Evolutionary conservation across 495 filamentous ascomycete genomes (phyloP).

Genomic region (Trichoderma gamsii): DNA sequence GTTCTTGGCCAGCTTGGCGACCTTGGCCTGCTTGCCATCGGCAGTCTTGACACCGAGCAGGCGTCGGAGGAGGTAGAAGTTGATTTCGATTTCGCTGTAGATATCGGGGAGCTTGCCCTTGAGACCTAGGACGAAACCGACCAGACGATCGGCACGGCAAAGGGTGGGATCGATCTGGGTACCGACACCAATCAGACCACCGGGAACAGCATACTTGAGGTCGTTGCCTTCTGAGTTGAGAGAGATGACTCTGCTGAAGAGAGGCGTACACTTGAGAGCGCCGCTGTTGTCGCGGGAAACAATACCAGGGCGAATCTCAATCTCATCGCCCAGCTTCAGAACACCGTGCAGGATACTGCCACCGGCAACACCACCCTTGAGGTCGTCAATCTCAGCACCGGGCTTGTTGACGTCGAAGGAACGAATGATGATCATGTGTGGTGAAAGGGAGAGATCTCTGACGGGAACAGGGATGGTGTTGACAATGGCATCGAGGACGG

Average conservation of each 20-base stretch:
- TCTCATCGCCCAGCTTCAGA: constrained; percentile 91
- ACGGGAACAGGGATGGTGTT: constrained; percentile 86
- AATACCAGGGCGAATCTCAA: constrained; percentile 95
- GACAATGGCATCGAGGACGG: constrained; percentile 89
- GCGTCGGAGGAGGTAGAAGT: constrained; percentile 93
- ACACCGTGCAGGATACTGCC: constrained; percentile 94
- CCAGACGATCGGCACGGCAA: constrained; percentile 95
- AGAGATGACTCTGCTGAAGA: constrained; percentile 89
- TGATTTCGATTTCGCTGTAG: constrained; percentile 96
- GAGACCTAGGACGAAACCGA: constrained; percentile 94
- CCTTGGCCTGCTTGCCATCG: constrained; percentile 98
- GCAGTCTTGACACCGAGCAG: constrained; percentile 95
- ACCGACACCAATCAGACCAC: constrained; percentile 94
- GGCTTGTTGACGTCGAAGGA: constrained; percentile 99
- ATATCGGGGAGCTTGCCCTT: constrained; percentile 87
- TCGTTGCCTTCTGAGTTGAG: constrained; percentile 97
- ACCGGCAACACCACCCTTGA: constrained; percentile 98
- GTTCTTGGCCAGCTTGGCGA: constrained; percentile 93
- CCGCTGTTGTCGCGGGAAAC: constrained; percentile 90
- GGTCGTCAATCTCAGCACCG: constrained; percentile 97
- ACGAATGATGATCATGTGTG: constrained; percentile 97
- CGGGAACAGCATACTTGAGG: constrained; percentile 93
- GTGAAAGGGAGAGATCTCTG: constrained; percentile 81
- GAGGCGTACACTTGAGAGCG: constrained; percentile 89
- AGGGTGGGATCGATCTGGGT: constrained; percentile 95